phyloP scores from a whole-genome alignment of 148 eudicot species.

The Rhododendron ovatum region DNA sequence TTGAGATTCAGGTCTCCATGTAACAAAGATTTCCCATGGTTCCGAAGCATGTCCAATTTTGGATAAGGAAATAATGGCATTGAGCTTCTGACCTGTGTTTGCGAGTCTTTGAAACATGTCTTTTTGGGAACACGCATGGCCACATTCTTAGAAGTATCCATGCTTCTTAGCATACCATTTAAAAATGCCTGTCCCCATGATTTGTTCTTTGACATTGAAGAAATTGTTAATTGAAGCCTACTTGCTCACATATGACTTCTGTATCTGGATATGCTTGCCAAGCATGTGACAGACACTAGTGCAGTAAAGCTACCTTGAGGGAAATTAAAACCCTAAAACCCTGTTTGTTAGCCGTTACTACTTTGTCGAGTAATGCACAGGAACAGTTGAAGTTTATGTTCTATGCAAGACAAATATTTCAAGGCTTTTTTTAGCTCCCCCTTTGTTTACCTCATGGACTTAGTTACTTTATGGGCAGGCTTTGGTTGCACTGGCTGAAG shows the following conservation, averaged over 20 bases:
- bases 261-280: neutral
- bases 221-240: neutral
- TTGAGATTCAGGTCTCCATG: neutral
- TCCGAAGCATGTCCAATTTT: neutral
- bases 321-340: neutral
- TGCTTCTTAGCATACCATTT: neutral
- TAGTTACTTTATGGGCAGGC: conserved; percentile 39
- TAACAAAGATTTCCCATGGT: neutral
- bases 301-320: neutral
- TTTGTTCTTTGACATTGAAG: neutral
- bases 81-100: neutral
- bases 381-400: neutral
- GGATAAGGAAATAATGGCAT: neutral
- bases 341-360: neutral
- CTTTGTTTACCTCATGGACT: neutral
- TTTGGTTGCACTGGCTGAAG: conserved; percentile 66
- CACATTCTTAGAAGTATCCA: neutral
- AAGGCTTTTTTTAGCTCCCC: neutral
- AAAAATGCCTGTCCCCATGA: neutral
- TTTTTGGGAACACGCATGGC: neutral
- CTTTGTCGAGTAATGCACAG: neutral
- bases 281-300: neutral
- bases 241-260: neutral
- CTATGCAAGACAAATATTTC: neutral
- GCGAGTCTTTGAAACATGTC: neutral